Evolutionary conservation across 164 flowering plant species (phyloP).

Genomic region (grape (Vitis vinifera)): ASM3070453v1 NC_081823.1:5382001-5382500

Average conservation of each 20-base stretch:
- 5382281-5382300: neutral
- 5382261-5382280: conserved; percentile 87
- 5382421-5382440: conserved; percentile 98
- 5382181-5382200: conserved; percentile 59
- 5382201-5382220: conserved; percentile 94
- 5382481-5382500: neutral
- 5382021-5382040: no score
- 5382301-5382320: neutral
- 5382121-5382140: no score
- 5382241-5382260: conserved; percentile 89
- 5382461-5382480: conserved; percentile 94
- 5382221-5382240: conserved; percentile 96
- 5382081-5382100: no score
- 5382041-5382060: neutral
- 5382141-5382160: neutral
- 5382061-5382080: neutral
- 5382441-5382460: conserved; percentile 95
- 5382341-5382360: neutral
- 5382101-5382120: no score
- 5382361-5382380: conserved; percentile 60
- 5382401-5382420: conserved; percentile 96
- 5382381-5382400: conserved; percentile 93
- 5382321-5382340: no score
- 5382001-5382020: neutral
- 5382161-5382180: neutral